Percentiles rank a stretch among this genome's conserved stretches.
These are phyloP conservation scores for Phytophthora ramorum DNA, from an alignment of 352 stramenopile species.

Conservation along the genomic window DNA sequence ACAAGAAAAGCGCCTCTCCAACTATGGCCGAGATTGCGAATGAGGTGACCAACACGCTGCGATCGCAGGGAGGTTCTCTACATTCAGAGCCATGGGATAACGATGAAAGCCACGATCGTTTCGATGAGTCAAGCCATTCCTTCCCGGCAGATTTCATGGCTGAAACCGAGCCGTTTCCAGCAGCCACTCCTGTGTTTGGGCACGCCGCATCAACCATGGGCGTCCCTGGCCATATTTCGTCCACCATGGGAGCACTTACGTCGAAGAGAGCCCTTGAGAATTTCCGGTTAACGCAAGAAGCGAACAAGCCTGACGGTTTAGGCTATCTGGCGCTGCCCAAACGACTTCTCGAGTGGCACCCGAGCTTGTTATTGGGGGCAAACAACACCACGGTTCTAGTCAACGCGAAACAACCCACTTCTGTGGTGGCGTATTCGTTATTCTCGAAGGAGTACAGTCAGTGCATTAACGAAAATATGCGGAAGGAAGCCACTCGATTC, in stretches of 20 bases:
- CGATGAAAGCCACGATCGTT: constrained; percentile 69
- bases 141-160: constrained; percentile 60
- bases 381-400: constrained; percentile 82
- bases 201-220: constrained; percentile 40
- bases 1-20: constrained; percentile 35
- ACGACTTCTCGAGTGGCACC: constrained; percentile 82
- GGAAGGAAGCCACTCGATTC: constrained; percentile 50
- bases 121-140: constrained; percentile 71
- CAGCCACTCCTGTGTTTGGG: constrained; percentile 16
- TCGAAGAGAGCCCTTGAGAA: constrained; percentile 68
- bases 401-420: constrained; percentile 83
- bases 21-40: constrained; percentile 64
- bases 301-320: constrained; percentile 63
- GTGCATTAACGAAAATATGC: constrained; percentile 78
- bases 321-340: constrained; percentile 84
- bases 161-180: constrained; percentile 33
- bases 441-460: constrained; percentile 86
- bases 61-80: constrained; percentile 40
- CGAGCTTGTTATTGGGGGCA: constrained; percentile 71
- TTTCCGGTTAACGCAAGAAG: constrained; percentile 71
- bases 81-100: constrained; percentile 68
- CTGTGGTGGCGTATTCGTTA: constrained; percentile 85
- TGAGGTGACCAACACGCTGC: constrained; percentile 80
- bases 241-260: constrained; percentile 70
- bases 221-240: constrained; percentile 49